Evolutionary conservation across 306 rosid genomes (phyloP).

Genomic region (Prunus mongolica): DNA sequence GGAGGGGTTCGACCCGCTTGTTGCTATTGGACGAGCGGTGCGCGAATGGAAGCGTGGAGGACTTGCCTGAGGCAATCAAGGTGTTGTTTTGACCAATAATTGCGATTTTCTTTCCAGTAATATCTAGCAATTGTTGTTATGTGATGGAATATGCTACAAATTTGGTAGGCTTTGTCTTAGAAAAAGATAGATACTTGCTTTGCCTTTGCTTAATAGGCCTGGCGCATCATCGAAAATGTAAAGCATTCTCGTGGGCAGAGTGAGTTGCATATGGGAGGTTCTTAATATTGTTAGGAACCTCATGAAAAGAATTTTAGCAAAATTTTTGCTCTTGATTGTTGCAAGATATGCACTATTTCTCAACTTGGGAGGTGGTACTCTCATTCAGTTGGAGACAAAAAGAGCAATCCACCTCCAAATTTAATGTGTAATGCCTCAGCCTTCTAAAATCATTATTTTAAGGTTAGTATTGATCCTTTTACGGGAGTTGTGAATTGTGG

Average conservation of each 20-base stretch:
- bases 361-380: not conserved
- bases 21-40: constrained; percentile 71
- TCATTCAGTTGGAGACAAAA: not conserved
- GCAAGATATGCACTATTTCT: not conserved
- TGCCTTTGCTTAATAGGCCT: not conserved
- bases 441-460: not conserved
- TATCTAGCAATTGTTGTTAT: constrained; percentile 1
- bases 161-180: not conserved
- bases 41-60: constrained; percentile 38
- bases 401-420: not conserved
- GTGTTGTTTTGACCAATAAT: constrained; percentile 40
- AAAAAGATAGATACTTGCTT: not conserved
- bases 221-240: not conserved
- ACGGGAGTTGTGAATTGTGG: not conserved
- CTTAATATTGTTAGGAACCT: not conserved
- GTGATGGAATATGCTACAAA: not conserved
- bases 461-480: not conserved
- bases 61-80: constrained; percentile 85
- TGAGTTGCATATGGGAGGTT: not conserved
- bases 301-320: not conserved
- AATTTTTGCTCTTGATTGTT: not conserved
- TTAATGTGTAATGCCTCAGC: too few relatives aligned
- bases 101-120: not conserved
- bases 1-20: constrained; percentile 83
- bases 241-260: not conserved